Conservation (phyloP, 1,284 basidiomycete species). For the Flammula alnicola region DNA sequence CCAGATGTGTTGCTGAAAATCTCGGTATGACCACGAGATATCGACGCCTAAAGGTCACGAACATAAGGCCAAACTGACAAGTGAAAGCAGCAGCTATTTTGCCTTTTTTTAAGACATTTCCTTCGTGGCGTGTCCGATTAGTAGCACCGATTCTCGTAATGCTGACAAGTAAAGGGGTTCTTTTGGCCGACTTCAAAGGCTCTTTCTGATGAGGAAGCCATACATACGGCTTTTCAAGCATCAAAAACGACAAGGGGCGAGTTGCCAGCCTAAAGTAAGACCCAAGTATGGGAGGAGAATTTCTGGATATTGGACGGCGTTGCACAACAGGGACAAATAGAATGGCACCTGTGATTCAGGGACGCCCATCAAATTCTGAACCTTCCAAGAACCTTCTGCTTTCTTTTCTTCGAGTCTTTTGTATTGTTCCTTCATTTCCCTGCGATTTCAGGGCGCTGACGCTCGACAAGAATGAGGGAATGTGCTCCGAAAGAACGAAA, state of each 20-base stretch:
- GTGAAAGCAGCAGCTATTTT: not conserved
- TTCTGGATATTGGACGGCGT: no score
- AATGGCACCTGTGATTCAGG: no score
- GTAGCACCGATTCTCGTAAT: not conserved
- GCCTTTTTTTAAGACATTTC: not conserved
- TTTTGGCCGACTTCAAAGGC: not conserved
- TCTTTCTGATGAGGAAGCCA: not conserved
- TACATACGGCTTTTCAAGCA: not conserved
- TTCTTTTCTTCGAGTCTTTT: no score
- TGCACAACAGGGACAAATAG: no score
- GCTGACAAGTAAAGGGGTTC: no score
- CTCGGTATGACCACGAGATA: no score
- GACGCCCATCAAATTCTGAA: no score
- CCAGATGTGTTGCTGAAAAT: no score
- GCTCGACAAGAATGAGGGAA: not conserved
- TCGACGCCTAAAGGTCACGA: no score
- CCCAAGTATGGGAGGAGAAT: no score
- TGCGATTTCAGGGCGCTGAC: not conserved
- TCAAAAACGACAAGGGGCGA: not conserved
- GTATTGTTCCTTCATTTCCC: not conserved
- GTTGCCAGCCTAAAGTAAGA: not conserved
- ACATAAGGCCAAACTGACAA: not conserved
- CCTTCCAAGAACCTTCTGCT: no score
- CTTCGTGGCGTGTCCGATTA: not conserved
- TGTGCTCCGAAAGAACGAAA: not conserved